Conservation (phyloP, 2,329 filamentous ascomycete genomes). For the Aspergillus ibericus region DNA sequence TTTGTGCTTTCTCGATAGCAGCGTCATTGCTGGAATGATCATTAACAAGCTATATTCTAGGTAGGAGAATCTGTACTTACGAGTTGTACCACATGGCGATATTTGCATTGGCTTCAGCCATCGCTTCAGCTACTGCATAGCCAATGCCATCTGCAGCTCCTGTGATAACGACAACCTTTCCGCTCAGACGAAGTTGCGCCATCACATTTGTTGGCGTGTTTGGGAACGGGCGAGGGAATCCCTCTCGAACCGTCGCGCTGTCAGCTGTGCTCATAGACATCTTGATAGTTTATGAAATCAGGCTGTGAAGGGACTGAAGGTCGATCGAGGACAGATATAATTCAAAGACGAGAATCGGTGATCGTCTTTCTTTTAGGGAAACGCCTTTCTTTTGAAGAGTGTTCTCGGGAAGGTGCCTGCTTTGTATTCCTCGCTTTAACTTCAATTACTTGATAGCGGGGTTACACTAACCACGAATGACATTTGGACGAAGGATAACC, state of each 20-base stretch:
- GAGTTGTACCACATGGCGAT: slow-evolving; percentile 47
- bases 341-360: too few species aligned
- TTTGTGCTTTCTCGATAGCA: slow-evolving; percentile 40
- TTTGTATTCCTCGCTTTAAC: too few species aligned
- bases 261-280: slow-evolving; percentile 45
- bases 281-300: slow-evolving; percentile 9
- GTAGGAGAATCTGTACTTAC: slow-evolving; percentile 17
- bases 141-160: slow-evolving; percentile 52
- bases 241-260: slow-evolving; percentile 28
- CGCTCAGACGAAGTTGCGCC: slow-evolving; percentile 47
- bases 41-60: not conserved
- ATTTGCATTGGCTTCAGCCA: slow-evolving; percentile 48
- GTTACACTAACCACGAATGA: too few species aligned
- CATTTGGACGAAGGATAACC: too few species aligned
- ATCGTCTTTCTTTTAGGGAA: too few species aligned
- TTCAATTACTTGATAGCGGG: too few species aligned
- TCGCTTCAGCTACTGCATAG: slow-evolving; percentile 46
- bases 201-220: slow-evolving; percentile 46
- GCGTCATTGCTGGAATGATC: slow-evolving; percentile 26
- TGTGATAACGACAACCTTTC: slow-evolving; percentile 44
- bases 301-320: not conserved
- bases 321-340: too few species aligned
- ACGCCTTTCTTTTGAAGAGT: too few species aligned
- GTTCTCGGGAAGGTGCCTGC: too few species aligned
- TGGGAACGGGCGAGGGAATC: slow-evolving; percentile 42